These are phyloP conservation scores for Epichloe sp. DNA, from an alignment of 2,329 filamentous ascomycete genomes.

Conservation along the genomic window DNA sequence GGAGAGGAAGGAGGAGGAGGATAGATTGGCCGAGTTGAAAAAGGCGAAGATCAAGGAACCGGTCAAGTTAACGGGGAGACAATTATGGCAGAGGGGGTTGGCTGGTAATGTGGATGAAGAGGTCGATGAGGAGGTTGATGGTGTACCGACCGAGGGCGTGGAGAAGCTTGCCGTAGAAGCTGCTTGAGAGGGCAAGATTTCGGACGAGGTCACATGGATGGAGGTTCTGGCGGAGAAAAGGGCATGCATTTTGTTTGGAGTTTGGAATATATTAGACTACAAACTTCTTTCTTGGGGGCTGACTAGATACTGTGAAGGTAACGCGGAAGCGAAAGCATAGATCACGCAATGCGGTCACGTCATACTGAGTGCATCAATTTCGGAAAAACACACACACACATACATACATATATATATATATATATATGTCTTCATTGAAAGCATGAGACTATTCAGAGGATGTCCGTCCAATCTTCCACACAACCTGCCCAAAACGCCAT, in stretches of 20 bases:
- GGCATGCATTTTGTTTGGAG: conserved; percentile 1
- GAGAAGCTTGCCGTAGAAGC: conserved; percentile 61
- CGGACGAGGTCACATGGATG: neutral
- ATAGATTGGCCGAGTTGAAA: conserved; percentile 70
- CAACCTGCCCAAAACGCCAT: conserved; percentile 11
- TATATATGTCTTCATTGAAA: neutral
- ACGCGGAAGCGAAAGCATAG: neutral
- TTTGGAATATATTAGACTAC: conserved; percentile 1
- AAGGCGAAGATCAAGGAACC: conserved; percentile 65
- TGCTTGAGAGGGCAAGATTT: conserved; percentile 4
- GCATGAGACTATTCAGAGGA: neutral
- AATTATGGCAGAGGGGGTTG: conserved; percentile 71
- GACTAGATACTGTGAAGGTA: neutral
- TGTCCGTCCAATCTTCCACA: neutral
- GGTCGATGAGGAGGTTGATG: conserved; percentile 52
- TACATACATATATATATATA: no score
- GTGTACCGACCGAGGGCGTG: conserved; percentile 44
- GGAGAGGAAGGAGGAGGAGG: conserved; percentile 55
- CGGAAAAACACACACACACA: no score
- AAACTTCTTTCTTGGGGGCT: neutral
- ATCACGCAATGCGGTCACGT: no score
- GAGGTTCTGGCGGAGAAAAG: no score
- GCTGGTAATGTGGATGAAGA: conserved; percentile 54
- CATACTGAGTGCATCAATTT: neutral
- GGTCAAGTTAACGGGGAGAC: conserved; percentile 56